Base-by-base conservation (phyloP, 768 basidiomycete genomes). In the Collybia sp. region DNA sequence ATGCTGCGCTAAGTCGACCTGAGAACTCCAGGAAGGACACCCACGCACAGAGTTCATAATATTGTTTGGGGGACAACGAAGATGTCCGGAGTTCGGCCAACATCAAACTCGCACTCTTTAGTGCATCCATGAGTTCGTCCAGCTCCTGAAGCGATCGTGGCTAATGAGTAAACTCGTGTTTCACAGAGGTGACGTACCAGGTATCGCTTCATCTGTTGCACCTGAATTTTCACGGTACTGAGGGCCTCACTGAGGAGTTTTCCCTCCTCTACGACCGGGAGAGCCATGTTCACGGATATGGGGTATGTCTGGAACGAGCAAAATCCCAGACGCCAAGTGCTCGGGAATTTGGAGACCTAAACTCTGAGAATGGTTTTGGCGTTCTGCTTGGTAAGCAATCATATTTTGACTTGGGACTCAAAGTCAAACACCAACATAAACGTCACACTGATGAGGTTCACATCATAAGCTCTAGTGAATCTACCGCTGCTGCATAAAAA, bases 51-150 rank as follows among this genome's bases (percentile, higher is more conserved):
- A 98, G 83, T 71, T 98, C 96, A 63, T 98, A 98, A 67, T 99
- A 99, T 61, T 97, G 93, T 61, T 99, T 99, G 10, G 93, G 91
- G 1, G 89, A 88, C 53, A 98, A 75, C 9, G 90, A 90, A 1
- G 89, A 93, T 0, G 95, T 98, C 46, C 96, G 79, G 17, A 98
- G 76, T 60, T 98, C 96, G 10, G 93, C 91, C 42, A 99, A 82
- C 95, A 98, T 98, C 47, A 93, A 77, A 59, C 93, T 96, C 2
- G 96, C 94, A 48, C 88, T 88, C 71, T 99, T 98, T 58, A 98
- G 75, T 11, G 93, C 95, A 64, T 99, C 95, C 96, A 99, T 99
- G 51, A 98, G 85, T 60, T 93, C 89, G 69, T 98, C 95, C 54
- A 83, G 68, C 64, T 98, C 92, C 93, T 96, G 41, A 12, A 17